Conservation (phyloP, 331 rosid species). For the Pyracantha coccinea region DNA sequence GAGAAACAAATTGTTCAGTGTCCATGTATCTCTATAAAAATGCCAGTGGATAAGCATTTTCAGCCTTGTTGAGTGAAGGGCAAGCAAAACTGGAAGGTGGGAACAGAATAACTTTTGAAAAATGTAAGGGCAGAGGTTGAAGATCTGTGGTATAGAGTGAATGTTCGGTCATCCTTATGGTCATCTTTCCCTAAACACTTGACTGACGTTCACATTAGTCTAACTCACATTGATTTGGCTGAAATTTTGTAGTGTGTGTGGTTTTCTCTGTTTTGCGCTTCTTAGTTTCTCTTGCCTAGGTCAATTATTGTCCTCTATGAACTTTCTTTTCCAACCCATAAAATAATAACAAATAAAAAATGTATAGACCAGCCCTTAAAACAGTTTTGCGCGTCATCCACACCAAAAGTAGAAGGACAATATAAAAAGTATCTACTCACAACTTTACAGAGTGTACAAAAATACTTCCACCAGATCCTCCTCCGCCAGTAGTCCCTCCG, state of each 20-base stretch:
- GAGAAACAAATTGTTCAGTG: background rate
- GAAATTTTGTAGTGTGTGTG: background rate
- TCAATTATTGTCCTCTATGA: background rate
- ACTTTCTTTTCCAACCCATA: background rate
- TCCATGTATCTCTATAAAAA: background rate
- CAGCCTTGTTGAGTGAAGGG: background rate
- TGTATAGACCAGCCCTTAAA: background rate
- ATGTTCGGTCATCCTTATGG: background rate
- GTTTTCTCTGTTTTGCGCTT: background rate
- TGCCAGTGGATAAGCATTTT: background rate
- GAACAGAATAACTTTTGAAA: background rate
- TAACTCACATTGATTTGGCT: background rate
- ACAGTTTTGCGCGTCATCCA: background rate
- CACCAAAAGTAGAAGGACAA: background rate
- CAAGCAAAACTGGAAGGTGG: background rate
- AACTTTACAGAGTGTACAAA: slow-evolving; percentile 61
- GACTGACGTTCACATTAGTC: background rate
- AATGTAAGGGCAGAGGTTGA: background rate
- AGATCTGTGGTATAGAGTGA: background rate
- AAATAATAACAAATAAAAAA: background rate
- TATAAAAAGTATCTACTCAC: slow-evolving; percentile 45
- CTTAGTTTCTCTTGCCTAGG: background rate
- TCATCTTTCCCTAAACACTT: background rate
- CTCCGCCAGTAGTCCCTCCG: slow-evolving; percentile 79
- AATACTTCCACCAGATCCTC: slow-evolving; percentile 99